A percentile compares a stretch with the other conserved stretches of the same genome.
phyloP scores from a whole-genome alignment of 306 rosid species.

The Bauhinia variegata region DNA sequence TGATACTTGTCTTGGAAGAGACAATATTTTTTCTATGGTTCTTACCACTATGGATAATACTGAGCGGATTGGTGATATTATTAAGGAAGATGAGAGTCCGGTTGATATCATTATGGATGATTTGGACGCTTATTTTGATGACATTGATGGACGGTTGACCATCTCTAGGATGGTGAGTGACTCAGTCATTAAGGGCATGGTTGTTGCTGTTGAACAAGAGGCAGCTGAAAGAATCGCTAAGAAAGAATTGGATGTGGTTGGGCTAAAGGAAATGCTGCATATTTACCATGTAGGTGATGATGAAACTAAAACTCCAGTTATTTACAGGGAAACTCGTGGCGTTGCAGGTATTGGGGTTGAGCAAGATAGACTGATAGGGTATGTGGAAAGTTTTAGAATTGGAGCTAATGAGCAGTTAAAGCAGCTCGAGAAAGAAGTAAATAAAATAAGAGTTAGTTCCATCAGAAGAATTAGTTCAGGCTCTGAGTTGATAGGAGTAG shows the following conservation, averaged over 20 bases:
- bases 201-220: constrained; percentile 67
- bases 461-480: constrained; percentile 53
- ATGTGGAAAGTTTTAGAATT: constrained; percentile 49
- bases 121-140: constrained; percentile 65
- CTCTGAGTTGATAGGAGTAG: constrained; percentile 65
- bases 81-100: constrained; percentile 45
- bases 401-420: constrained; percentile 50
- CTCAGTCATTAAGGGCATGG: constrained; percentile 76
- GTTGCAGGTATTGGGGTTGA: constrained; percentile 36
- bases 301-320: constrained; percentile 35
- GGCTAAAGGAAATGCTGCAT: constrained; percentile 56
- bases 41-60: constrained; percentile 41
- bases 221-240: constrained; percentile 70
- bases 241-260: constrained; percentile 72
- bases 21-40: constrained; percentile 33
- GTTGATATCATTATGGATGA: constrained; percentile 58
- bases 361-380: constrained; percentile 40
- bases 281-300: constrained; percentile 39
- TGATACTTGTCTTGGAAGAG: constrained; percentile 35
- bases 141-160: constrained; percentile 60
- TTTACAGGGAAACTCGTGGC: constrained; percentile 28
- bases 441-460: constrained; percentile 49
- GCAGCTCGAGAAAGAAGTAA: constrained; percentile 67
- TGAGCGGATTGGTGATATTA: constrained; percentile 38
- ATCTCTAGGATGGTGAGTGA: constrained; percentile 93